Evolutionary conservation across 768 basidiomycete genomes (phyloP).

Genomic region (Lactarius quietus): DNA sequence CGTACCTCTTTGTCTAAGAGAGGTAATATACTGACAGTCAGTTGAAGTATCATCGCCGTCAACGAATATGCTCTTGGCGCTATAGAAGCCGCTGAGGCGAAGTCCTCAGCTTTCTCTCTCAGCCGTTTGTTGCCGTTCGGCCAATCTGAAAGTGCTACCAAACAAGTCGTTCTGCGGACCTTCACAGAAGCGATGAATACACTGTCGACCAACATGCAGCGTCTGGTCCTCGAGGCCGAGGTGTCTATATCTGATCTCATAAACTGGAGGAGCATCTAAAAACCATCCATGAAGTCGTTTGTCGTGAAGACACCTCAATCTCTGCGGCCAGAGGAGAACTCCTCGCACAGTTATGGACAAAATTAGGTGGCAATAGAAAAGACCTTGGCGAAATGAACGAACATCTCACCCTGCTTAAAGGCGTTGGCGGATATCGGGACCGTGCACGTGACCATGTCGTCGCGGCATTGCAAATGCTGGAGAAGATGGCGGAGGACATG

Average conservation of each 20-base stretch:
- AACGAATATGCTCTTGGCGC: slow-evolving; percentile 65
- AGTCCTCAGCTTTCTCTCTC: slow-evolving; percentile 30
- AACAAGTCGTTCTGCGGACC: slow-evolving; percentile 47
- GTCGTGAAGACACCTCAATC: slow-evolving; percentile 52
- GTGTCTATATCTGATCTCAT: slow-evolving; percentile 51
- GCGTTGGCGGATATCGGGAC: slow-evolving; percentile 54
- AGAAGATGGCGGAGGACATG: slow-evolving; percentile 67
- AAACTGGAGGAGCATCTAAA: slow-evolving; percentile 58
- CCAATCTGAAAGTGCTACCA: slow-evolving; percentile 31
- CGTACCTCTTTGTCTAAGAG: slow-evolving; percentile 28
- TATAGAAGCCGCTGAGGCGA: slow-evolving; percentile 41
- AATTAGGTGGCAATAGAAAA: slow-evolving; percentile 56
- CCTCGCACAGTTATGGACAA: slow-evolving; percentile 67
- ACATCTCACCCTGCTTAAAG: slow-evolving; percentile 51
- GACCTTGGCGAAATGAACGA: slow-evolving; percentile 47
- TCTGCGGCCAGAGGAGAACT: slow-evolving; percentile 48
- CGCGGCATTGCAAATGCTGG: slow-evolving; percentile 56
- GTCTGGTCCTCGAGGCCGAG: slow-evolving; percentile 67
- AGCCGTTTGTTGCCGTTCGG: slow-evolving; percentile 33
- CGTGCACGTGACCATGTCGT: slow-evolving; percentile 64
- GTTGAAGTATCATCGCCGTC: slow-evolving; percentile 60
- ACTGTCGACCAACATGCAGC: slow-evolving; percentile 48
- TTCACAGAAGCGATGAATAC: slow-evolving; percentile 63
- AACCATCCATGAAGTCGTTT: slow-evolving; percentile 54
- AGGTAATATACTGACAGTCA: not conserved